phyloP scores from a whole-genome alignment of 2,329 filamentous ascomycete species.

The Hypoxylon sp. region DNA sequence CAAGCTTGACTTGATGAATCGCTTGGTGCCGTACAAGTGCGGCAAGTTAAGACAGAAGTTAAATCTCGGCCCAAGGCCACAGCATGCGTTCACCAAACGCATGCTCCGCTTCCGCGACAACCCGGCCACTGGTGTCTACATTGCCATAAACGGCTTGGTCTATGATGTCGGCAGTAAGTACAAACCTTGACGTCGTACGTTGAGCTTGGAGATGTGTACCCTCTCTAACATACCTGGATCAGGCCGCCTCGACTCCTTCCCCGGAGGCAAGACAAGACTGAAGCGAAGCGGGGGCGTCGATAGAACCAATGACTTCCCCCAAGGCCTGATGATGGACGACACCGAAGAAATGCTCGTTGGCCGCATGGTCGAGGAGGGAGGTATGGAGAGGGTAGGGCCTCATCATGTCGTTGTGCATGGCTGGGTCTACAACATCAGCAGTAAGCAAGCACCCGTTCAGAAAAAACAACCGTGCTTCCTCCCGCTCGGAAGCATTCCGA shows the following conservation, averaged over 20 bases:
- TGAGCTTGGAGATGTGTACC: not conserved
- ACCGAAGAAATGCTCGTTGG: not conserved
- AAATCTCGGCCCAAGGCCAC: not conserved
- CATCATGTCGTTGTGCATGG: not conserved
- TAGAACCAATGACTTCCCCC: not conserved
- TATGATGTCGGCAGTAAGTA: not conserved
- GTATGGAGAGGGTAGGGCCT: not conserved
- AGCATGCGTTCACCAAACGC: not conserved
- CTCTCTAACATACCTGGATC: not conserved
- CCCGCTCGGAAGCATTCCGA: not conserved
- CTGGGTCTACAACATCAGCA: not conserved
- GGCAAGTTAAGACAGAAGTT: not conserved
- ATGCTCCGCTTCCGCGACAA: not conserved
- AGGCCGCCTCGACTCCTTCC: not conserved
- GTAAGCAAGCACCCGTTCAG: not conserved
- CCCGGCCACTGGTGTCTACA: not conserved
- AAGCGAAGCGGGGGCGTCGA: constrained; percentile 2
- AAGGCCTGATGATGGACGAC: not conserved
- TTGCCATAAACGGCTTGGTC: not conserved
- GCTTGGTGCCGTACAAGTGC: not conserved
- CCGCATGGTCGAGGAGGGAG: not conserved
- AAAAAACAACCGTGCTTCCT: too few species aligned
- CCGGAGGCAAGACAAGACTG: not conserved
- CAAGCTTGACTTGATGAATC: not conserved
- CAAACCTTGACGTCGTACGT: not conserved